Percentiles rank a stretch among this genome's conserved stretches.
Conservation (phyloP, 1,284 basidiomycete species). For the Schizophyllum amplum region DNA sequence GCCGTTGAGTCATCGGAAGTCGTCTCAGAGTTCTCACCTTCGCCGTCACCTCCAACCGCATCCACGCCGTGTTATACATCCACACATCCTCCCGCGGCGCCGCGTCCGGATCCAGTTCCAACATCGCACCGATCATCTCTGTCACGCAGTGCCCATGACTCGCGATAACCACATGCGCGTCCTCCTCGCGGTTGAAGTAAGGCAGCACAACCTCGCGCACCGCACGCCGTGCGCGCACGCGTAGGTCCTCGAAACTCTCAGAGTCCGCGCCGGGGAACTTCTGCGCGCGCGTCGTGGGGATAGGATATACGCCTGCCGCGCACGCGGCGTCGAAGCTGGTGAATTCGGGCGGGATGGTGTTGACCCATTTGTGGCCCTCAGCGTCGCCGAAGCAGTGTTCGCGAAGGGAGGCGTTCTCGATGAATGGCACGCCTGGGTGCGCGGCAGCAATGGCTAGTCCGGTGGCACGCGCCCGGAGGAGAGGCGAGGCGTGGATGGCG, state of each 20-base stretch:
- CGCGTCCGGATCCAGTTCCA: conserved; percentile 37
- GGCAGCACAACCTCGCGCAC: conserved; percentile 52
- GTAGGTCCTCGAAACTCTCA: conserved; percentile 62
- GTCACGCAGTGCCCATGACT: conserved; percentile 71
- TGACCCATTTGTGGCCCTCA: conserved; percentile 52
- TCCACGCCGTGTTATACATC: conserved; percentile 55
- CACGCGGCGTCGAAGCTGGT: conserved; percentile 31
- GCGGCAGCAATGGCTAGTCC: conserved; percentile 37
- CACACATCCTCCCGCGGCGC: conserved; percentile 12
- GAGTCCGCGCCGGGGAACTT: conserved; percentile 49
- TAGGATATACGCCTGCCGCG: conserved; percentile 39
- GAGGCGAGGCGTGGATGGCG: conserved; percentile 72
- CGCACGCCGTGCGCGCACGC: conserved; percentile 43
- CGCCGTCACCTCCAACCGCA: conserved; percentile 38
- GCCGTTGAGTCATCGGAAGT: background rate
- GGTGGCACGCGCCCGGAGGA: conserved; percentile 71
- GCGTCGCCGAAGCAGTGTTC: conserved; percentile 71
- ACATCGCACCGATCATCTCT: conserved; percentile 45
- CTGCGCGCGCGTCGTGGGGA: conserved; percentile 37
- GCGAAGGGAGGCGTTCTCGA: conserved; percentile 41
- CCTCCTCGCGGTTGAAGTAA: conserved; percentile 35
- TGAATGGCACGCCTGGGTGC: conserved; percentile 43
- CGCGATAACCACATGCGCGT: conserved; percentile 54
- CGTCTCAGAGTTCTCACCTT: conserved; percentile 36
- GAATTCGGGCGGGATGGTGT: conserved; percentile 3